These are phyloP conservation scores for Lasiosphaeriaceae sp. DNA, from an alignment of 495 filamentous ascomycete species.

Conservation along the genomic window DNA sequence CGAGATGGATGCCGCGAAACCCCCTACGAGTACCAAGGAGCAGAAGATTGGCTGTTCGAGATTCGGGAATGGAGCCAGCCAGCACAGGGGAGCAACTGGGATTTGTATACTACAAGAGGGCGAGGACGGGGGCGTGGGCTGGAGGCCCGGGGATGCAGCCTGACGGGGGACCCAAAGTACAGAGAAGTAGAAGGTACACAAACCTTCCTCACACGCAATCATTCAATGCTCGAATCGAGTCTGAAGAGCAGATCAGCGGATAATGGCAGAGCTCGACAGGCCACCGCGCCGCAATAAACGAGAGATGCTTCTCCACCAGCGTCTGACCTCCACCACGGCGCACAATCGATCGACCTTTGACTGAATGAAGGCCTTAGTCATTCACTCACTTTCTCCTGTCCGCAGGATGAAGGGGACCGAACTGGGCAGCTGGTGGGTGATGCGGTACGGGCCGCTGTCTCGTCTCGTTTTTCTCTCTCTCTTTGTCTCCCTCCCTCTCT, in stretches of 20 bases:
- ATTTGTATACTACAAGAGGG: neutral
- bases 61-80: neutral
- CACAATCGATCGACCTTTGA: neutral
- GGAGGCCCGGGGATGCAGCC: constrained; percentile 5
- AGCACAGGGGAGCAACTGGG: neutral
- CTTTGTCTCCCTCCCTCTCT: too few species aligned
- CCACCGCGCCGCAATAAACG: constrained; percentile 6
- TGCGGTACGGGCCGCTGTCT: neutral
- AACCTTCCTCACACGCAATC: neutral
- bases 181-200: constrained; percentile 4
- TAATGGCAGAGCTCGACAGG: neutral
- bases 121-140: neutral
- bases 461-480: too few species aligned
- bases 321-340: constrained; percentile 3
- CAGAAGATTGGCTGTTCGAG: constrained; percentile 10
- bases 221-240: neutral
- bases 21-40: constrained; percentile 4
- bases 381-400: neutral
- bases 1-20: neutral
- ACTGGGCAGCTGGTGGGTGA: neutral
- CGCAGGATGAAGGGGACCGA: neutral
- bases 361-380: neutral
- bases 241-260: constrained; percentile 6
- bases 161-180: constrained; percentile 7
- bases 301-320: constrained; percentile 1